Conservation (phyloP, 371 early-diverging fungal genomes). For the Nematocida sp. region DNA sequence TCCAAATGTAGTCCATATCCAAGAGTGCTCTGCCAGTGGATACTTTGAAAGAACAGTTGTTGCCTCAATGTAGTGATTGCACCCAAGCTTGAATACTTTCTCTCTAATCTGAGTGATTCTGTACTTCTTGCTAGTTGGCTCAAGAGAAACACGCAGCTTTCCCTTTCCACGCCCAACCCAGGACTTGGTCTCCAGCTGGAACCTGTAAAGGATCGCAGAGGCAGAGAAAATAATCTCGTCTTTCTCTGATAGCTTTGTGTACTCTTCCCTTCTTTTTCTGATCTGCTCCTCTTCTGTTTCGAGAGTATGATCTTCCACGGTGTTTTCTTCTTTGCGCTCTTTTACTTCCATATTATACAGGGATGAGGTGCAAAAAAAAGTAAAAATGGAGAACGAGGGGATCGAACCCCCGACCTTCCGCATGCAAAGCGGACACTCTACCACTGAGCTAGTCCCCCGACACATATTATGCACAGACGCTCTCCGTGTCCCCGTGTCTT, state of each 20-base stretch:
- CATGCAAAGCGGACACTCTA: slow-evolving; percentile 73
- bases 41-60: slow-evolving; percentile 20
- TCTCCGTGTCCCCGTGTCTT: neutral
- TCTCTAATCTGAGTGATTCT: slow-evolving; percentile 47
- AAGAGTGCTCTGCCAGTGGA: slow-evolving; percentile 30
- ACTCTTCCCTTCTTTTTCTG: slow-evolving; percentile 30
- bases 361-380: slow-evolving; percentile 1
- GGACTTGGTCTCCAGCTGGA: slow-evolving; percentile 12
- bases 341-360: slow-evolving; percentile 79
- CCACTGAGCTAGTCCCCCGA: slow-evolving; percentile 69
- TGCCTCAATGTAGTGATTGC: slow-evolving; percentile 52
- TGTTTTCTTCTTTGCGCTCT: slow-evolving; percentile 64
- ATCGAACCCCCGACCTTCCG: slow-evolving; percentile 72
- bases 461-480: neutral
- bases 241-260: slow-evolving; percentile 8
- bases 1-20: slow-evolving; percentile 50
- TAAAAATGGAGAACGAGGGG: slow-evolving; percentile 67
- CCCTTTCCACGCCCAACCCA: slow-evolving; percentile 55
- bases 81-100: slow-evolving; percentile 54
- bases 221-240: slow-evolving; percentile 42
- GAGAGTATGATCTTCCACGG: neutral
- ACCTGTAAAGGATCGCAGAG: slow-evolving; percentile 35
- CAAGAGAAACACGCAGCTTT: slow-evolving; percentile 38
- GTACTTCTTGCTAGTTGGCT: slow-evolving; percentile 33
- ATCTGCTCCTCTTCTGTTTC: slow-evolving; percentile 47